Evolutionary conservation across 441 rosid genomes (phyloP), one percentile per base, ranked within the genome.

Genomic region (Mallotus japonicus): DNA sequence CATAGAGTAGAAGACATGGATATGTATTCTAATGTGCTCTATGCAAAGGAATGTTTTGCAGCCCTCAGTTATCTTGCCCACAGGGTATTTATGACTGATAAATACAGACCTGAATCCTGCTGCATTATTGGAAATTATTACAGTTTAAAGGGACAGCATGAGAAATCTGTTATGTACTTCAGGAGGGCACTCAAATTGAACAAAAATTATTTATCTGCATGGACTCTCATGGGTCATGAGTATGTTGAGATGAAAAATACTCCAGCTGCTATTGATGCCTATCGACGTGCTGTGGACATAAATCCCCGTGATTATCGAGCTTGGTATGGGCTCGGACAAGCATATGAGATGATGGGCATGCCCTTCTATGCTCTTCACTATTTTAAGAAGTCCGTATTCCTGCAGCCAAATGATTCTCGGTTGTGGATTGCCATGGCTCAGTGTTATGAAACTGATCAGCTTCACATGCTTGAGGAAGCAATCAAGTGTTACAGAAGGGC

Each of bases 221-320:
- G 99, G 99, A 94, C 97, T 13, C 92, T 94, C 56, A 90, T 92
- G 97, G 99, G 99, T 20, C 99, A 94, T 46, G 99, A 92, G 75
- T 94, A 90, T 76, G 94, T 92, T 5, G 97, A 94, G 80, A 94
- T 94, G 99, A 92, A 94, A 78, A 92, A 90, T 82, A 89, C 90
- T 3, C 89, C 99, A 62, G 96, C 97, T 56, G 99, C 99, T 7
- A 76, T 94, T 69, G 99, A 94, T 85, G 99, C 97, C 34, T 94
- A 94, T 70, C 84, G 97, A 82, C 76, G 94, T 62, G 97, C 97
- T 74, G 97, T 94, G 69, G 99, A 92, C 73, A 87, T 94, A 76
- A 85, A 86, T 81, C 87, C 97, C 8, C 70, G 87, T 80, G 99
- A 94, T 70, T 90, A 90, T 77, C 86, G 97, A 76, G 98, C 98